Evolutionary conservation across 345 rosid species (phyloP).

Genomic region (Lepidium sativum): DNA sequence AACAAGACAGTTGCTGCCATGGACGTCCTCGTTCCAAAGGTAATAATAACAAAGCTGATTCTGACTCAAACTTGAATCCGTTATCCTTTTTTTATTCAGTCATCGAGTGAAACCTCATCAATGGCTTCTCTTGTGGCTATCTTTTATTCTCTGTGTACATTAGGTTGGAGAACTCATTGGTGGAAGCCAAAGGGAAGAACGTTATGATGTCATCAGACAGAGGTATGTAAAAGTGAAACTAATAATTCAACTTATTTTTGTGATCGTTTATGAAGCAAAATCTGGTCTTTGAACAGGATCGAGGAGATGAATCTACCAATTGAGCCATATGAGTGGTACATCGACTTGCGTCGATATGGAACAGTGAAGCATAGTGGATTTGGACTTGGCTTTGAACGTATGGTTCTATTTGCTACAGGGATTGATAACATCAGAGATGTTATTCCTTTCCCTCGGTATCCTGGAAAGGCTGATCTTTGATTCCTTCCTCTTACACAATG

Average conservation of each 20-base stretch:
- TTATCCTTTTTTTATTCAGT: neutral
- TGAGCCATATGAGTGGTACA: slow-evolving; percentile 89
- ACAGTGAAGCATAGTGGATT: slow-evolving; percentile 88
- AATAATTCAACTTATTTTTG: neutral
- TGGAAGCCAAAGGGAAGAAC: slow-evolving; percentile 98
- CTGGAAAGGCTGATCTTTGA: slow-evolving; percentile 94
- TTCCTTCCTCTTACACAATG: neutral
- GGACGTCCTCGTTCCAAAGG: slow-evolving; percentile 98
- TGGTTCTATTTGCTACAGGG: slow-evolving; percentile 95
- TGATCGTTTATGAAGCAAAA: neutral
- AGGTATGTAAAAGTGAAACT: slow-evolving; percentile 42
- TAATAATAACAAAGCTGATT: slow-evolving; percentile 5
- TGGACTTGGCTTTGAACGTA: slow-evolving; percentile 87
- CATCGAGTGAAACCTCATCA: neutral
- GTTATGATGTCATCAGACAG: slow-evolving; percentile 47
- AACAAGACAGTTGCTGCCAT: slow-evolving; percentile 86
- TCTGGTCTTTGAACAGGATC: slow-evolving; percentile 37
- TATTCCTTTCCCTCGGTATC: slow-evolving; percentile 88
- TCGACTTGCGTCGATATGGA: slow-evolving; percentile 81
- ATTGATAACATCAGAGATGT: slow-evolving; percentile 89
- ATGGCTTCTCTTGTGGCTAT: neutral
- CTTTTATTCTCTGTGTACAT: neutral
- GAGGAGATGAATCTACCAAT: slow-evolving; percentile 63
- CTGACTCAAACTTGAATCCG: neutral
- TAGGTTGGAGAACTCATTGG: slow-evolving; percentile 97